Evolutionary conservation across 2,329 filamentous ascomycete species (phyloP), one percentile per base, ranked within the genome.

Genomic region (Hypoxylon sp.): DNA sequence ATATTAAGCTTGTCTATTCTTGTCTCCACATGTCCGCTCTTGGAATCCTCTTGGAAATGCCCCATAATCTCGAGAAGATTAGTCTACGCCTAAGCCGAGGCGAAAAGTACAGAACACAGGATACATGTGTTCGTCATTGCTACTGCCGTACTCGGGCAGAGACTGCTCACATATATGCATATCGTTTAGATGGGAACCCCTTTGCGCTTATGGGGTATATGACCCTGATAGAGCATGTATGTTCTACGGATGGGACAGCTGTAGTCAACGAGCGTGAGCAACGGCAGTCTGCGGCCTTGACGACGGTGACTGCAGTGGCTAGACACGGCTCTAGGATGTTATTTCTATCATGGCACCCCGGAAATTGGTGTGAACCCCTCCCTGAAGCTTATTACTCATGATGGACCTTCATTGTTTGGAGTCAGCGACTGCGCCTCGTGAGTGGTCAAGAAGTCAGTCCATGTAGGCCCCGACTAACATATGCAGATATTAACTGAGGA

Each of bases 1-100:
- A 75, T 75, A 75, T 73, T 72, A 71, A 69, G 52, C 65, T 69
- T 62, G 70, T 72, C 64, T 75, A 75, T 74, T 75, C 63, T 67
- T 69, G 65, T 74, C 69, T 67, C 68, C 70, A 63, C 65, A 61
- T 50, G 38, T 56, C 69, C 73, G 60, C 56, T 56, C 45, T 62
- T 60, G 64, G 56, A 60, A 60, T 21, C 45, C 48, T 63, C 60
- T 46, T 71, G 57, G 70, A 63, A 68, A 65, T 57, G 64, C 36
- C 38, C 45, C 58, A 53, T 67, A 60, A 10, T 36, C 23, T 60
- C 23, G 49, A 62, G 48, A 51, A 30, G 11, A 57, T 3, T 36
- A 63, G 60, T 36, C 23, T 62, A 58, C 60, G 48, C 36, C 41
- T 55, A 55, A 60, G 46, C 60, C 48, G 63, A 58, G 30, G 45